A percentile compares a stretch with the other conserved stretches of the same genome.
phyloP scores from a whole-genome alignment of 2,329 filamentous ascomycete species.

The Venturia asperata region DNA sequence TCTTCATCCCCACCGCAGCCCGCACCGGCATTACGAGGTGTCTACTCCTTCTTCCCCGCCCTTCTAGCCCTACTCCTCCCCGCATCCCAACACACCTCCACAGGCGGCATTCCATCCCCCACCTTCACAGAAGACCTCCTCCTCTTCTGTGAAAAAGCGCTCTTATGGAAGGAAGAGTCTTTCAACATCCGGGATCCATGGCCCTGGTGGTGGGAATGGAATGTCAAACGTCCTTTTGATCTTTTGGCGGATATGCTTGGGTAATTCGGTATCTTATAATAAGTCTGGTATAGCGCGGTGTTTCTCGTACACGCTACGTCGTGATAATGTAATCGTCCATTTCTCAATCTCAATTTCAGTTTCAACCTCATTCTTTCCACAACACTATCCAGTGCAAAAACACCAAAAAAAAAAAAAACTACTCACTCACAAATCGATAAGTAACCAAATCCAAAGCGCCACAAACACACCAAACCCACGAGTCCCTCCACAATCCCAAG shows the following conservation, averaged over 20 bases:
- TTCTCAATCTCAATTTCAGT: no score
- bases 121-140: neutral
- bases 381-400: no score
- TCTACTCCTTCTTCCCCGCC: slow-evolving; percentile 2
- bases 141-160: neutral
- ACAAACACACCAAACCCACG: no score
- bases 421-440: no score
- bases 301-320: no score
- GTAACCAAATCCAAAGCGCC: no score
- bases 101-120: neutral
- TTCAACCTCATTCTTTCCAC: no score
- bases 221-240: neutral
- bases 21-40: neutral
- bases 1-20: neutral
- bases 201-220: slow-evolving; percentile 16
- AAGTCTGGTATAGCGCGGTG: no score
- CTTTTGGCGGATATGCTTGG: neutral
- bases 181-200: slow-evolving; percentile 3
- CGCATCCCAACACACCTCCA: neutral
- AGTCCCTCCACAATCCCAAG: no score
- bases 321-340: no score
- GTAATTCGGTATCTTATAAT: neutral
- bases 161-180: slow-evolving; percentile 3
- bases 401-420: no score
- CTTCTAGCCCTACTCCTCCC: neutral